Base-by-base conservation (phyloP, 2,329 filamentous ascomycete species). In the Decorospora gaudefroyi region DNA sequence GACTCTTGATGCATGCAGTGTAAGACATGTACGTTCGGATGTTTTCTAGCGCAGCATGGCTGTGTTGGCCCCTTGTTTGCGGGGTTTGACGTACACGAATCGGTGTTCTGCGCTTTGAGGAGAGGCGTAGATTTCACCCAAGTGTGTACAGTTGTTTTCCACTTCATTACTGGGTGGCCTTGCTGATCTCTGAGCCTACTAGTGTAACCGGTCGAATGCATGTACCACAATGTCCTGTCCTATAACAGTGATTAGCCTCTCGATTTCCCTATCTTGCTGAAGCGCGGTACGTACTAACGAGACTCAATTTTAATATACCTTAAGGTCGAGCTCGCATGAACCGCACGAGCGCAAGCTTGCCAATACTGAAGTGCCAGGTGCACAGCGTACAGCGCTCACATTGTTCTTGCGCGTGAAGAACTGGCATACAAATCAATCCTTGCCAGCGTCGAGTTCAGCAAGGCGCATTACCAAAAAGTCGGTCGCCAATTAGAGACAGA, bases 41-140 rank as follows among this genome's bases (percentile, higher is more conserved):
- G 26, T 21, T 31, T 32, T 21, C 27, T 26, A 22, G 31, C 22
- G 34, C 27, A 42, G 36, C 34, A 49, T 44, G 40, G 46, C 41
- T 42, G 38, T 41, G 43, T 35, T 53, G 46, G n/a, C 52, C 46
- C 49, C 52, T 46, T 19, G 39, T 41, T 30, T 40, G 46, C 37
- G 28, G 27, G 48, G 42, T 18, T 28, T 12, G 15, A 29, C 23
- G 23, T 16, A 29, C 38, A 29, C 48, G 36, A 49, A 43, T 38
- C 42, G 28, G 35, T 30, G 40, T 33, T 23, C 22, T 36, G 31
- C 38, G 31, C 38, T 30, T 27, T n/a, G n/a, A n/a, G n/a, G n/a
- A n/a, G n/a, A n/a, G n/a, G n/a, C n/a, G n/a, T n/a, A n/a, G n/a
- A n/a, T n/a, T n/a, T n/a, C n/a, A n/a, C n/a, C n/a, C n/a, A n/a